A percentile compares a stretch with the other conserved stretches of the same genome.
phyloP scores from a whole-genome alignment of 2,329 filamentous ascomycete species.

The Corniculantispora saksenae region DNA sequence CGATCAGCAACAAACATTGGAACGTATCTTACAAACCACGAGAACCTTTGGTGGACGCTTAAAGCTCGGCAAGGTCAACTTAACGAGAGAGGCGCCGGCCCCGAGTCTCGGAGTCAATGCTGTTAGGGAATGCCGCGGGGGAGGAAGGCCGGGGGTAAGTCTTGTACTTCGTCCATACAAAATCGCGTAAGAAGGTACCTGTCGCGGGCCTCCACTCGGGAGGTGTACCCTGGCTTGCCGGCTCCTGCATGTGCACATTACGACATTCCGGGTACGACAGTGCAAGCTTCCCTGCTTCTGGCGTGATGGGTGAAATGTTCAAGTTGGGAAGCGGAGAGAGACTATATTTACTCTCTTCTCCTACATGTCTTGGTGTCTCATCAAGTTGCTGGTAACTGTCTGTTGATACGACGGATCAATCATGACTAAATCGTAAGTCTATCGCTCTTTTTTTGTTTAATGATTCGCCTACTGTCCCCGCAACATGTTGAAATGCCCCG shows the following conservation, averaged over 20 bases:
- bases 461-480: too few species aligned
- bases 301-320: neutral
- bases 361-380: neutral
- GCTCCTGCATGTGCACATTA: neutral
- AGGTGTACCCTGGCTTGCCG: constrained; percentile 8
- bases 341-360: neutral
- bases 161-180: constrained; percentile 1
- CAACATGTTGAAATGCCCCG: neutral
- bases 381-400: neutral
- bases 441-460: neutral
- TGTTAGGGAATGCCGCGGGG: neutral
- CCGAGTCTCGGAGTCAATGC: constrained; percentile 4
- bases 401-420: neutral
- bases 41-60: too few species aligned
- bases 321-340: neutral
- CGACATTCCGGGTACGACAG: constrained; percentile 1
- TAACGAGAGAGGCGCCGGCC: neutral
- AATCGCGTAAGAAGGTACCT: neutral
- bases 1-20: too few species aligned
- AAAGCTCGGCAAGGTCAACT: too few species aligned
- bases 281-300: constrained; percentile 1
- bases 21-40: too few species aligned
- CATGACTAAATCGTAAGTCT: constrained; percentile 6
- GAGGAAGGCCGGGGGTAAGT: neutral
- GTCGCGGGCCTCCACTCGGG: neutral